Conservation (phyloP, 257 asterid genomes). For the Osmanthus fragrans region DNA sequence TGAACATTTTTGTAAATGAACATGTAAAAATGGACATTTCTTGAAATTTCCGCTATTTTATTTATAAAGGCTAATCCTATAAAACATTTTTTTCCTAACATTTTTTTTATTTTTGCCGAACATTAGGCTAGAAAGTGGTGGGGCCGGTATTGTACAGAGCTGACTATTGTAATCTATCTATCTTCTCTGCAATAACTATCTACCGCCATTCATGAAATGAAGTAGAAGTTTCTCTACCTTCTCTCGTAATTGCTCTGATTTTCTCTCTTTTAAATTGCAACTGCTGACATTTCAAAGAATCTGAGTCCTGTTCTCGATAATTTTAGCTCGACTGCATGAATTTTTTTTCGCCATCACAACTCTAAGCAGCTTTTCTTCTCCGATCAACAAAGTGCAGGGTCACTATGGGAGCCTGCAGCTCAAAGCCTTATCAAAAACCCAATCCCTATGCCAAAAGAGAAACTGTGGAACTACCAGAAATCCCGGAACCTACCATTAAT, state of each 20-base stretch:
- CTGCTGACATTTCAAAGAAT: background rate
- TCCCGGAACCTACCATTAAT: conserved; percentile 12
- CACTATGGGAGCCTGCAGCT: conserved; percentile 55
- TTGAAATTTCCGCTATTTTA: no score
- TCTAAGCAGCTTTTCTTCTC: background rate
- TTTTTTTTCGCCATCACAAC: background rate
- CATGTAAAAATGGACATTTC: no score
- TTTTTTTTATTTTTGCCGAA: no score
- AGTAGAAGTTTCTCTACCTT: background rate
- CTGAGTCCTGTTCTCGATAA: background rate
- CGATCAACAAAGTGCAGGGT: background rate
- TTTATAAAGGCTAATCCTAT: no score
- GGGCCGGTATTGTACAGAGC: no score
- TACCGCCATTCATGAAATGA: background rate
- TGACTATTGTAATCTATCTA: background rate
- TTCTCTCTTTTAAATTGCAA: background rate
- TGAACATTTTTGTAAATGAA: no score
- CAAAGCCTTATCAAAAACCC: conserved; percentile 51
- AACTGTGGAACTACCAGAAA: conserved; percentile 17
- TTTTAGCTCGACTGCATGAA: background rate
- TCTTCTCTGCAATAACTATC: background rate
- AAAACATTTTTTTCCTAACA: no score
- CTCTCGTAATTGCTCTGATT: background rate
- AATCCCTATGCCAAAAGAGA: conserved; percentile 52
- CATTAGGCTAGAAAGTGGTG: no score